Evolutionary conservation across 345 rosid species (phyloP), one percentile per base, ranked within the genome.

Genomic region (Linum tenue): DNA sequence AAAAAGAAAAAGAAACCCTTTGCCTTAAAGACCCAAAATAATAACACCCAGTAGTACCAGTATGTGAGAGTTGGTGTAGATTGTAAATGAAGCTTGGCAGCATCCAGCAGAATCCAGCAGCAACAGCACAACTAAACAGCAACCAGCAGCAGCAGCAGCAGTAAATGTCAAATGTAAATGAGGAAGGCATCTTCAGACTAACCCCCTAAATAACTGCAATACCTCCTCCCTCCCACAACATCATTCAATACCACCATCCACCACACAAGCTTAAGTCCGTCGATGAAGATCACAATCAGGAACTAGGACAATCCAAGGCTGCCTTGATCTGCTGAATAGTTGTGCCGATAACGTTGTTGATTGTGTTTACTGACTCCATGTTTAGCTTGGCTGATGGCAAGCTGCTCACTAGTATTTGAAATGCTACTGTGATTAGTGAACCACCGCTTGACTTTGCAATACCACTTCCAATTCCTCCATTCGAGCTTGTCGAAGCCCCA

Each of bases 241-340:
- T 56, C 7, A 77, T 74, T 79, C 53, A 78, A 72, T 84, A 65
- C 78, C 69, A 68, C 78, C 74, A 57, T 79, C 75, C 65, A 66
- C 66, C 65, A 65, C 4, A 63, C 15, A 53, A 67, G 31, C 11
- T 41, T 77, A 39, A 70, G 71, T 36, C 70, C 56, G 72, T 22
- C 31, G 31, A 22, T 22, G 31, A 22, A 22, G 31, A 22, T 22
- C 31, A 22, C 31, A 67, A 72, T 84, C 84, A 82, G 64, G 79
- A 80, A 76, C 80, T 71, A 50, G 85, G 89, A 80, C 89, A 85
- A 77, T 81, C 88, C 90, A 94, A 77, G 53, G 97, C 91, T 14
- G 81, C 82, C 80, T 91, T 90, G 76, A 94, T 94, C 80, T 90
- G 97, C 64, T 88, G 95, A 72, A 94, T 89, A 16, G 96, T 94